Evolutionary conservation across 1,284 basidiomycete genomes (phyloP), one percentile per base, ranked within the genome.

Genomic region (Kalmanozyma brasiliensis): DNA sequence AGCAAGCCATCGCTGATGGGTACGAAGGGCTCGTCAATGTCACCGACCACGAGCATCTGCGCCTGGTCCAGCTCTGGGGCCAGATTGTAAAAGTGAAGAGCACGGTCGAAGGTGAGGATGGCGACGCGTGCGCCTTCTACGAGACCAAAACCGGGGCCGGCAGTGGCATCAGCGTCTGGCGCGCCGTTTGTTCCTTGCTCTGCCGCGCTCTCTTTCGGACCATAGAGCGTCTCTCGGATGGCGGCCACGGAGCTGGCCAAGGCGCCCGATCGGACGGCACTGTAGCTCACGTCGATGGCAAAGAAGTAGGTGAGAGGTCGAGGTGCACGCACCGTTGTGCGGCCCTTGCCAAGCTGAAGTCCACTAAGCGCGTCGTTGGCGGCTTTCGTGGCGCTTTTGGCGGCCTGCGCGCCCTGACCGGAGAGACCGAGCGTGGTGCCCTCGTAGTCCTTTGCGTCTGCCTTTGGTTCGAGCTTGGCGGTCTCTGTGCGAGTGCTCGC

Each of bases 11-110:
- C 85, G 32, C 85, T 86, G 32, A 94, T 83, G 0, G 96, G 96
- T 2, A 92, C 84, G 82, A 95, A 98, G 24, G 94, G 89, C 73
- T 98, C 96, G 22, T 94, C 85, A 32, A 98, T 84, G 79, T 98
- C 96, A 0, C 91, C 85, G 7, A 98, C 88, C 37, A 98, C 88
- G 36, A 95, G 85, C 86, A 96, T 91, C 48, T 88, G 87, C 1
- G 89, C 87, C 51, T 76, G 69, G 29, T 80, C 80, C 13, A 72
- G 47, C 73, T 90, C 85, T 84, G 94, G 91, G 79, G 90, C 88
- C 59, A 98, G 85, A 79, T 95, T 90, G 83, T 93, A 94, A 81
- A 97, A 96, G 74, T 97, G 92, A 19, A 98, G 84, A 2, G 88
- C 85, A 42, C 86, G 84, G 79, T 96, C 93, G 77, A 91, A 96